Evolutionary conservation across 352 stramenopile species (phyloP), one percentile per base, ranked within the genome.

Genomic region (Globisporangium cederbergense): DNA sequence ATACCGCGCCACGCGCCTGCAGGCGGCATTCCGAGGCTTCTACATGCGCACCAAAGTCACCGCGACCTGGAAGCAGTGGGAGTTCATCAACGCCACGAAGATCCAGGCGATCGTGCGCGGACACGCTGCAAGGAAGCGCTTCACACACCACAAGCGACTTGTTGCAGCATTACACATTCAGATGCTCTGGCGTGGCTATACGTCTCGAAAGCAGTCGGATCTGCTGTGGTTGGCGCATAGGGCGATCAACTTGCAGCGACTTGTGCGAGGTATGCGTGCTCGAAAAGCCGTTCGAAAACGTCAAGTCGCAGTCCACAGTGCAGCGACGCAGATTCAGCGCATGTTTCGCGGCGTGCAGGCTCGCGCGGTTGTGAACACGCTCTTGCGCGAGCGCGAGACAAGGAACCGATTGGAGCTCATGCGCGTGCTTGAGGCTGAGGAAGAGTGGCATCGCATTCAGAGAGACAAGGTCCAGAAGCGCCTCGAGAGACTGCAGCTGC

Each of bases 41-140:
- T 80, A 86, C 54, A 71, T 79, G 32, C 76, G 65, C 4, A 45
- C 30, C 6, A 72, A 65, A 6, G 77, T 91, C 14, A 45, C 91
- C 25, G 32, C 28, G 20, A 76, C 72, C 1, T 89, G 83, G 80
- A 69, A 63, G 28, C 66, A 70, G n/a, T 91, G 83, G 83, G 75
- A 92, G 34, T 66, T 65, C 50, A 58, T 85, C 10, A 92, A 90
- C 52, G 71, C 63, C 5, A 60, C 71, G n/a, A 82, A 76, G 20
- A 90, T 91, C 43, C 85, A 94, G 57, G 73, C 77, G 8, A 76
- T 90, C 46, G 70, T 87, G 4, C 81, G 85, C 28, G 77, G 83
- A 36, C 58, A 81, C 66, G 76, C 83, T 40, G 73, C 57, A 2
- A 70, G 70, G 6, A 70, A 57, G 6, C 43, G 20, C 16, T 74